These are phyloP conservation scores for Coemansia sp. DNA, from an alignment of 192 early-diverging fungal species.

Conservation along the genomic window DNA sequence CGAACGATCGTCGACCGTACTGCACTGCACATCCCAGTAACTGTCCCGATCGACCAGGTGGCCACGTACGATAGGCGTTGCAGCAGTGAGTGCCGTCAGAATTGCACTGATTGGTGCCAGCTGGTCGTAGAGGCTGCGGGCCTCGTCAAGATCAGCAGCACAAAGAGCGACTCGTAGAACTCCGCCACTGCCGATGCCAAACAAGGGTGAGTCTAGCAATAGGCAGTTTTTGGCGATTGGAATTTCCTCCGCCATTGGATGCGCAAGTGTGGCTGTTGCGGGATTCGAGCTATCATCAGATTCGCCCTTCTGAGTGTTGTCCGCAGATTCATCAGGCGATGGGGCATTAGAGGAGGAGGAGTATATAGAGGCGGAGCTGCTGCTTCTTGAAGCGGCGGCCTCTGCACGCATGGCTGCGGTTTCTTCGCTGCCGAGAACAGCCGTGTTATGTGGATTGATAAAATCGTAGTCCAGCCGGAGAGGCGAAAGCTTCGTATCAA, in stretches of 20 bases:
- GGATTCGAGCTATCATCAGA: slow-evolving; percentile 40
- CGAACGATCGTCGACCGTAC: slow-evolving; percentile 90
- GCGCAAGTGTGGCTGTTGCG: not conserved
- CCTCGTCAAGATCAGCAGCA: slow-evolving; percentile 91
- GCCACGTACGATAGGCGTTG: slow-evolving; percentile 91
- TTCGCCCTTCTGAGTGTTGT: not conserved
- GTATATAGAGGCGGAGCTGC: not conserved
- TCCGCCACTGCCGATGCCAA: slow-evolving; percentile 97
- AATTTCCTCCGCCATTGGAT: slow-evolving; percentile 15
- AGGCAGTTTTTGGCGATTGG: slow-evolving; percentile 67
- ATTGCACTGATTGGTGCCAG: slow-evolving; percentile 90
- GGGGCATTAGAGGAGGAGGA: not conserved
- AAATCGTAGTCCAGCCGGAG: slow-evolving; percentile 19
- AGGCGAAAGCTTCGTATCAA: slow-evolving; percentile 64
- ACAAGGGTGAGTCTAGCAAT: slow-evolving; percentile 95
- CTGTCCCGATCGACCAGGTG: slow-evolving; percentile 92
- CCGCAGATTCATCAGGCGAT: not conserved
- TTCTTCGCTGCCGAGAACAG: not conserved
- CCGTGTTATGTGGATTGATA: slow-evolving; percentile 3
- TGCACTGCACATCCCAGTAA: slow-evolving; percentile 96
- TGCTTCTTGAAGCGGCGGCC: not conserved
- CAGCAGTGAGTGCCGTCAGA: slow-evolving; percentile 91
- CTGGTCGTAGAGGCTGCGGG: slow-evolving; percentile 91
- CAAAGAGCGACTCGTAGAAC: slow-evolving; percentile 93
- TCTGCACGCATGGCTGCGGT: slow-evolving; percentile 2